Base-by-base conservation (phyloP, 257 asterid species). In the Linaria vulgaris region DNA sequence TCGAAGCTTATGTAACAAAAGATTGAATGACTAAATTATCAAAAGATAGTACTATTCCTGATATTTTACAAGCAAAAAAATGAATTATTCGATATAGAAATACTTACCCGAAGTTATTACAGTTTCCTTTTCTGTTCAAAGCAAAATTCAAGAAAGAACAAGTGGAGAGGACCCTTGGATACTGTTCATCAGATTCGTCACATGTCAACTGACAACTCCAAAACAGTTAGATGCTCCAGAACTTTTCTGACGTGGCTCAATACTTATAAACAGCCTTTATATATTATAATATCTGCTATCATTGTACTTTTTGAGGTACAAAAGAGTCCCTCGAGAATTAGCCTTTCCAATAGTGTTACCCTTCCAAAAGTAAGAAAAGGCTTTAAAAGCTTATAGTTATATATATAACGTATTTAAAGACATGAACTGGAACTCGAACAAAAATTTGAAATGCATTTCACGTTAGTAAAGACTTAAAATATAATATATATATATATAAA, bases 141-240 rank as follows among this genome's bases (percentile, higher is more conserved):
- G 41, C 10, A 37, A 63, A 31, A 17, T 52, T 20, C 31, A 21
- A 20, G 51, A 14, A 38, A 50, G 30, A 50, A 37, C 15, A 52
- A n/a, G 12, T 12, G n/a, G 59, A 37, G 51, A 50, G 38, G 62
- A 69, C 64, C 68, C 12, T 70, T 57, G 69, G 67, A 64, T 55
- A 59, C 59, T 70, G 56, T 64, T 37, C 69, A 64, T 66, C 82
- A 78, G 91, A 73, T 69, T 65, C 53, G 63, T 79, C 95, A 82
- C 92, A 79, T 82, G 86, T 68, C 66, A 80, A 44, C 88, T 79
- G 90, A 79, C 85, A 80, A 24, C 24, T 52, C 23, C 17, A 64
- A 61, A 7, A 27, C 6, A 27, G 34, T 65, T 39, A 52, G 13
- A 37, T 25, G 53, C 56, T 56, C 76, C 34, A 67, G 59, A 12